Percentiles rank a stretch among this genome's conserved stretches.
Conservation (phyloP, 768 basidiomycete genomes). For the Tulasnella sp. region DNA sequence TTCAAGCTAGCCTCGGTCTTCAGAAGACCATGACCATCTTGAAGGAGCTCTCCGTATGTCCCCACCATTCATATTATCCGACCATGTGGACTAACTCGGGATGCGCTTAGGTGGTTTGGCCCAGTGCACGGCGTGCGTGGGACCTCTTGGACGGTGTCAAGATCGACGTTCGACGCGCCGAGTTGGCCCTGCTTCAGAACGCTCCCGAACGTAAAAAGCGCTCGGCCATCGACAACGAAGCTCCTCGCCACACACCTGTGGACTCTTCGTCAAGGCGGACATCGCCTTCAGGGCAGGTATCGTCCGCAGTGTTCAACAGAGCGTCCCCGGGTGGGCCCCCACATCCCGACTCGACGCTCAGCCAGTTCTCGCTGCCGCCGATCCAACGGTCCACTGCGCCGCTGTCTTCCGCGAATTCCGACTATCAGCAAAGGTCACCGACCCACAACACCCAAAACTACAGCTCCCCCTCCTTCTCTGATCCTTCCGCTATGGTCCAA, state of each 20-base stretch:
- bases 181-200: background rate
- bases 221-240: background rate
- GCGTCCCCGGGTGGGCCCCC: background rate
- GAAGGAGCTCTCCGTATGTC: conserved; percentile 3
- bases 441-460: background rate
- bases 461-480: background rate
- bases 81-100: no score
- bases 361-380: background rate
- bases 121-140: conserved; percentile 25
- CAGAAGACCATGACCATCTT: conserved; percentile 22
- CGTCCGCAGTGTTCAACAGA: background rate
- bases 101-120: conserved; percentile 23
- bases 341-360: background rate
- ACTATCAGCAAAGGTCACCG: background rate
- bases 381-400: background rate
- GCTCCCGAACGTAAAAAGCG: conserved; percentile 1
- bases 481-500: background rate
- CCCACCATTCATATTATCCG: background rate
- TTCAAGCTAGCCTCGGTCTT: conserved; percentile 21
- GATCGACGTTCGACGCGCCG: conserved; percentile 14
- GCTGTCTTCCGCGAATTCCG: background rate
- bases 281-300: no score
- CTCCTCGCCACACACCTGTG: background rate
- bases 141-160: conserved; percentile 24
- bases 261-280: no score